Conservation (phyloP, 352 stramenopile species). For the Phytophthora fragariae region DNA sequence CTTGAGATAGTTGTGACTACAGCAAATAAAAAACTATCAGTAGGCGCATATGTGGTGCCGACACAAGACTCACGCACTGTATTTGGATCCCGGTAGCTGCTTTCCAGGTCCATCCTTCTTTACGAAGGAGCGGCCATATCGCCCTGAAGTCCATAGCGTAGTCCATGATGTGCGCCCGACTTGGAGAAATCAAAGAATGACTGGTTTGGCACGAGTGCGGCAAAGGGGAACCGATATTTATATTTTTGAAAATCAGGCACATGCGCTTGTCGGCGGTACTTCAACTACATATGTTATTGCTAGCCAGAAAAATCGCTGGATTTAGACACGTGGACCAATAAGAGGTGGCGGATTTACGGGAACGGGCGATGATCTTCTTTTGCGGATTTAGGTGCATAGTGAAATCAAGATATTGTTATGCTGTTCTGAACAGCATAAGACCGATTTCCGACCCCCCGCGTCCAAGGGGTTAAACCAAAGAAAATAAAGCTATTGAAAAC, state of each 20-base stretch:
- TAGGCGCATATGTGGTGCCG: not conserved
- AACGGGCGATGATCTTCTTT: not conserved
- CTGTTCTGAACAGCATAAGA: slow-evolving; percentile 15
- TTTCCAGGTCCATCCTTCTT: not conserved
- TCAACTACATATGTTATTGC: not conserved
- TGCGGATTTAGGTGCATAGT: too few species aligned
- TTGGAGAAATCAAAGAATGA: not conserved
- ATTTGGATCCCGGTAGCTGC: not conserved
- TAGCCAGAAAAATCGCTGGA: not conserved
- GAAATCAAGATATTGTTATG: not conserved
- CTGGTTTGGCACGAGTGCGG: not conserved
- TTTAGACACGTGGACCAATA: slow-evolving; percentile 1
- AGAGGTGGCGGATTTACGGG: not conserved
- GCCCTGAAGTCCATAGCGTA: not conserved
- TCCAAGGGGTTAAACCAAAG: slow-evolving; percentile 22
- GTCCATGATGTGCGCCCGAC: not conserved
- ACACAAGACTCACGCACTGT: not conserved
- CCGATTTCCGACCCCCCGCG: not conserved
- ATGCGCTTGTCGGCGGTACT: not conserved
- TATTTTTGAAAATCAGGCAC: not conserved
- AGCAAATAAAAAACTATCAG: not conserved
- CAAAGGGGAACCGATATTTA: not conserved
- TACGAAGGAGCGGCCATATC: not conserved
- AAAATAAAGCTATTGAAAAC: too few species aligned
- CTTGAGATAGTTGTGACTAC: slow-evolving; percentile 14